These are phyloP conservation scores for Dimargaris xerosporica DNA, from an alignment of 192 early-diverging fungal species.

Conservation along the genomic window DNA sequence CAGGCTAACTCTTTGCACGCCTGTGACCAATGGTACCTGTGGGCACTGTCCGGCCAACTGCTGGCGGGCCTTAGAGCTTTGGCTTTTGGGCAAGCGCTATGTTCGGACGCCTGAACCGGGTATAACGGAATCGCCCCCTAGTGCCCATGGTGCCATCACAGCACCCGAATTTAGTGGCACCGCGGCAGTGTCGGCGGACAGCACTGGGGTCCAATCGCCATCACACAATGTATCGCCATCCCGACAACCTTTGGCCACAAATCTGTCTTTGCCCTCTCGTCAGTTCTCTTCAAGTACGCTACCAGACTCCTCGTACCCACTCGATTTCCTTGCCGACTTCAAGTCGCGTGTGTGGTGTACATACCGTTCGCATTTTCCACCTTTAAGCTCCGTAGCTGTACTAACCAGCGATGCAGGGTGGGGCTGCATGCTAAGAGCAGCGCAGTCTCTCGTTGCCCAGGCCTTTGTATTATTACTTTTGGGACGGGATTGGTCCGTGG, in stretches of 20 bases:
- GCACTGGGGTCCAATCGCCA: neutral
- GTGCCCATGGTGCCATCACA: neutral
- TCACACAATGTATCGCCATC: neutral
- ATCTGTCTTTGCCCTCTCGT: neutral
- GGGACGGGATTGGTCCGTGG: slow-evolving; percentile 39
- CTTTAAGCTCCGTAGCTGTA: slow-evolving; percentile 48
- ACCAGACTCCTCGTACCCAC: slow-evolving; percentile 15
- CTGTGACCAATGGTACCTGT: too few relatives aligned
- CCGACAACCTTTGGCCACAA: neutral
- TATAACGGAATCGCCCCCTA: neutral
- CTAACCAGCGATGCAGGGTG: slow-evolving; percentile 82
- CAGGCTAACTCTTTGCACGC: too few relatives aligned
- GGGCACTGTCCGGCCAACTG: too few relatives aligned
- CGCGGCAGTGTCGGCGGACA: too few relatives aligned
- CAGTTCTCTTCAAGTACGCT: neutral
- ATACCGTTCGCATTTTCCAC: slow-evolving; percentile 75
- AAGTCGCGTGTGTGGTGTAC: slow-evolving; percentile 78
- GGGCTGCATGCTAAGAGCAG: slow-evolving; percentile 96
- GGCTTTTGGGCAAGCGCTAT: slow-evolving; percentile 4
- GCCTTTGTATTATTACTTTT: slow-evolving; percentile 58
- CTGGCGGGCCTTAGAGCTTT: too few relatives aligned
- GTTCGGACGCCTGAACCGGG: neutral
- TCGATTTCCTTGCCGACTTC: slow-evolving; percentile 65
- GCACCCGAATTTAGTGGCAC: too few relatives aligned
- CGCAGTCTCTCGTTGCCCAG: slow-evolving; percentile 84